These are phyloP conservation scores for Lentinus tigrinus DNA, from an alignment of 768 basidiomycete genomes.

Conservation along the genomic window DNA sequence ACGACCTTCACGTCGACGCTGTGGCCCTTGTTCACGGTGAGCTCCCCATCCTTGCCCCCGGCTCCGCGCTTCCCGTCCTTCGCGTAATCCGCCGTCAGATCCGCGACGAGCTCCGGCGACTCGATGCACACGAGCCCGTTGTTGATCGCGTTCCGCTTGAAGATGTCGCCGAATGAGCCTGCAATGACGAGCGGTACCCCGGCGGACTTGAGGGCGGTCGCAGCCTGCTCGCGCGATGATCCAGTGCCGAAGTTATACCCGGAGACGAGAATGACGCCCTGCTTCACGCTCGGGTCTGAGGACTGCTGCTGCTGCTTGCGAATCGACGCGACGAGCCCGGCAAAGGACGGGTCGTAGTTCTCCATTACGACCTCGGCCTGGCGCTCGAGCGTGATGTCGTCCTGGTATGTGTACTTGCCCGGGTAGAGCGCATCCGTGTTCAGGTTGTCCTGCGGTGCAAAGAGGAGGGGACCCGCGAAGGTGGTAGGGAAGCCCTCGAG, in stretches of 20 bases:
- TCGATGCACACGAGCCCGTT: conserved; percentile 96
- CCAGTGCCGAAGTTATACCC: conserved; percentile 99
- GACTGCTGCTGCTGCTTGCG: conserved; percentile 25
- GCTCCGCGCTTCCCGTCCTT: conserved; percentile 72
- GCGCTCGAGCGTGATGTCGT: conserved; percentile 92
- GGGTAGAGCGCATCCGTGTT: conserved; percentile 99
- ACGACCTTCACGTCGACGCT: conserved; percentile 57
- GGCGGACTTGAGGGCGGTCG: conserved; percentile 93
- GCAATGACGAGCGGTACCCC: conserved; percentile 92
- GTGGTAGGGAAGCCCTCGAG: conserved; percentile 78
- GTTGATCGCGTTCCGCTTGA: conserved; percentile 99
- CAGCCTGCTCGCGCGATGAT: conserved; percentile 97
- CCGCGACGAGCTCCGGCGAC: conserved; percentile 82
- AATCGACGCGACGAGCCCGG: conserved; percentile 60
- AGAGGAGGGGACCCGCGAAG: conserved; percentile 86
- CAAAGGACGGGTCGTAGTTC: conserved; percentile 93
- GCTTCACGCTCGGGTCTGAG: conserved; percentile 31
- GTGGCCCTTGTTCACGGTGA: conserved; percentile 79
- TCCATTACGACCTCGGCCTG: conserved; percentile 99
- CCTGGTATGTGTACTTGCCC: conserved; percentile 98
- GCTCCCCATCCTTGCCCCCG: conserved; percentile 78
- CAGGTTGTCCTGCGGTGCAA: conserved; percentile 93
- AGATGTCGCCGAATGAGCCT: conserved; percentile 98
- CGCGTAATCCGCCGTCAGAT: conserved; percentile 75
- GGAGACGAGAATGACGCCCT: conserved; percentile 79